A percentile compares a stretch with the other conserved stretches of the same genome.
Conservation (phyloP, 306 rosid species). For the Pueraria montana region DNA sequence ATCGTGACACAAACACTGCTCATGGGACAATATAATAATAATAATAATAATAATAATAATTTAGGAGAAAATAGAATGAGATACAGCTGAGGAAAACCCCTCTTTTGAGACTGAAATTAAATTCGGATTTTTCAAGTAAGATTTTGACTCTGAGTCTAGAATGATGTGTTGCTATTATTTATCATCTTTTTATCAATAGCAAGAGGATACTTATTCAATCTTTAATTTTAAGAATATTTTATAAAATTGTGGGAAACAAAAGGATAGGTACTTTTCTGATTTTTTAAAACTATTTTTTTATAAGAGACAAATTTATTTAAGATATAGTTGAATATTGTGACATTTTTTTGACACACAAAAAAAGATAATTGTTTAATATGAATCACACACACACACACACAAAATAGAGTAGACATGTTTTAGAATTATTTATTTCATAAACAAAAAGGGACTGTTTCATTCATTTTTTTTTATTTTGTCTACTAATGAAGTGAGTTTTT, state of each 20-base stretch:
- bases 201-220: neutral
- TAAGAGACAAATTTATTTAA: neutral
- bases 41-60: neutral
- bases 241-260: neutral
- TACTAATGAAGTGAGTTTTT: too few relatives aligned
- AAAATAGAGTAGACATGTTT: too few relatives aligned
- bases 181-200: neutral
- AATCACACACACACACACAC: neutral
- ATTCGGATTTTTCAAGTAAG: too few relatives aligned
- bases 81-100: slow-evolving; percentile 46
- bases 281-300: neutral
- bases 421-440: too few relatives aligned
- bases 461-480: too few relatives aligned
- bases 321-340: neutral
- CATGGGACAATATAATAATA: neutral
- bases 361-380: neutral
- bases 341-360: neutral
- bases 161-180: too few relatives aligned
- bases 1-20: slow-evolving; percentile 62
- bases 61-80: neutral
- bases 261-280: neutral
- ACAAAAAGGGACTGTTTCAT: too few relatives aligned
- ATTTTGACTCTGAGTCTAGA: too few relatives aligned
- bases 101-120: neutral
- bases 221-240: neutral